Evolutionary conservation across 2,329 filamentous ascomycete species (phyloP), one percentile per base, ranked within the genome.

Genomic region (Hypoxylon sp.): DNA sequence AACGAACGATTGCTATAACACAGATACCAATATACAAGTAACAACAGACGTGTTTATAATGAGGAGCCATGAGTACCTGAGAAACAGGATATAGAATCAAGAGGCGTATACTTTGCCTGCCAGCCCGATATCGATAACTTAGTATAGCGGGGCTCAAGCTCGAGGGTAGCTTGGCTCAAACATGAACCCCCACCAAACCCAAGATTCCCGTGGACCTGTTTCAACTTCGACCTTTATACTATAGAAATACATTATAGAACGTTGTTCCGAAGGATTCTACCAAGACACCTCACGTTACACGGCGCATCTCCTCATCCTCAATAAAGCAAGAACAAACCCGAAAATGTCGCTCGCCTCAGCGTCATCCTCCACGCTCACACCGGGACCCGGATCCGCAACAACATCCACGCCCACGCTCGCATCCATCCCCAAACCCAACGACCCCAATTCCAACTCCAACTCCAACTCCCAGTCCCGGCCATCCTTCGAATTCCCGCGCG

Each of bases 401-500:
- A 14, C 14, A 5, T n/a, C 37, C 3, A 63, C 14, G 5, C 37
- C 37, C 13, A 63, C 63, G 29, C 61, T 59, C 26, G 44, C 68
- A 48, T 60, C 67, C 33, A 13, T 57, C 26, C 26, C 59, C 13
- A 22, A 57, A 22, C 35, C 44, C 13, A 14, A 31, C n/a, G 3
- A 2, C 42, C n/a, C 37, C 24, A 13, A 46, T 26, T 24, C 42
- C 53, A 9, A 42, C 35, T 14, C 54, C 13, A 29, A n/a, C 19
- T 22, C 19, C 19, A n/a, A 59, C n/a, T 14, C 22, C 24, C 17
- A 68, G 9, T 14, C 22, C 24, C 17, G 67, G 9, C 24, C 57
- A 9, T 33, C 80, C 74, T 90, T 90, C 80, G 61, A 74, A 42
- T 91, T 89, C 80, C 89, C 89, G 3, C 85, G 84, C 73, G 87